Evolutionary conservation across 257 asterid species (phyloP), one percentile per base, ranked within the genome.

Genomic region (Solanum etuberosum): DNA sequence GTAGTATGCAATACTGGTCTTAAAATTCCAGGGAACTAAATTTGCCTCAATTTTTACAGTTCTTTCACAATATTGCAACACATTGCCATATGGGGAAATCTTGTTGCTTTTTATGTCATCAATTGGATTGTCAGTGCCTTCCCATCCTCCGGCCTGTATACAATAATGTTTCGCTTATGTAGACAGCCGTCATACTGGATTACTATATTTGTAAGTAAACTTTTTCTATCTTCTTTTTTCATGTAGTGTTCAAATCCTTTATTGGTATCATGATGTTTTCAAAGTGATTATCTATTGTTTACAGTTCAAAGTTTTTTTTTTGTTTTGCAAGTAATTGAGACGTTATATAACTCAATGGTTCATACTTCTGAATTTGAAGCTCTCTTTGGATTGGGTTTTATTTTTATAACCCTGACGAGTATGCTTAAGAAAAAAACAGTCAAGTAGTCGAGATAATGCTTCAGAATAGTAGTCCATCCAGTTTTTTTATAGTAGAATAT

Each of bases 1-100:
- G 42, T 80, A 25, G 18, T 46, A 80, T 29, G 40, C 84, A 27
- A 46, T 80, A 18, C 29, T 48, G 67, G 42, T 48, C 65, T 42
- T 29, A 46, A 80, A 48, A 46, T 25, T 80, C 68, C 21, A 16
- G 29, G 29, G 67, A 48, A 29, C 85, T 80, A 48, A 80, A 9
- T 29, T 23, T 29, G 43, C 59, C 68, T 83, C 87, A 89, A 72
- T 89, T 48, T 87, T 86, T 86, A 29, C 97, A 97, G 99, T 87
- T 97, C 99, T 85, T 97, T 94, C 92, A 94, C 99, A 83, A 68
- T 91, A 37, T 87, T 95, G 93, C 99, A 97, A 91, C 99, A 94
- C 90, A 74, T 94, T 54, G 99, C 98, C 27, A 95, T 97, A 77
- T 97, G 99, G 99, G 99, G 99, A 89, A 97, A 97, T 89, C 94